Evolutionary conservation across 495 filamentous ascomycete species (phyloP).

Genomic region (Penicillium argentinense): DNA sequence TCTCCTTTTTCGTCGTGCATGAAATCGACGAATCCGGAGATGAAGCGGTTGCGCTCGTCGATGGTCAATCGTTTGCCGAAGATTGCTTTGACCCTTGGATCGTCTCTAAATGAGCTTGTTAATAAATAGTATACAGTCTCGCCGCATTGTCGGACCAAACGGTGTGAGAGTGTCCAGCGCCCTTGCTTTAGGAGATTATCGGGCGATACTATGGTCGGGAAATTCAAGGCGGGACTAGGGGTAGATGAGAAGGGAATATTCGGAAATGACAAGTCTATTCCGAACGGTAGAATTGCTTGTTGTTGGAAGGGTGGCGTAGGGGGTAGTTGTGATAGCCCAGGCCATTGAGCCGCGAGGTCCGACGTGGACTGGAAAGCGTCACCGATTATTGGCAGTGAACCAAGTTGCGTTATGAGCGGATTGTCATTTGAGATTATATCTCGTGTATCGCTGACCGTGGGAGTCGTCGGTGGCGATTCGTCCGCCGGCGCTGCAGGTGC

Average conservation of each 20-base stretch:
- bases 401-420: too few species aligned
- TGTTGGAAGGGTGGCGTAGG: slow-evolving; percentile 23
- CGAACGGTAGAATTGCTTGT: slow-evolving; percentile 21
- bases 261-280: slow-evolving; percentile 15
- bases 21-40: slow-evolving; percentile 19
- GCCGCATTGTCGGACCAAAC: slow-evolving; percentile 29
- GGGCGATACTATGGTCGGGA: slow-evolving; percentile 7
- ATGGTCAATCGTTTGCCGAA: slow-evolving; percentile 21
- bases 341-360: too few species aligned
- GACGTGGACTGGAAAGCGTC: slow-evolving; percentile 13
- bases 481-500: too few species aligned
- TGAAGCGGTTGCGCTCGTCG: slow-evolving; percentile 19
- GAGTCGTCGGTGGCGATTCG: too few species aligned
- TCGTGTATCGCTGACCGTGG: too few species aligned
- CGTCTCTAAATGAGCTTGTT: slow-evolving; percentile 10
- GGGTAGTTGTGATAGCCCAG: too few species aligned
- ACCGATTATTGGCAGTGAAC: too few species aligned
- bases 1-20: slow-evolving; percentile 20
- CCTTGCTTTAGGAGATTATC: slow-evolving; percentile 11
- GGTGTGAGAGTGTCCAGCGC: slow-evolving; percentile 27
- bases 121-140: slow-evolving; percentile 26
- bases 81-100: slow-evolving; percentile 14
- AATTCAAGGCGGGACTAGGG: too few species aligned
- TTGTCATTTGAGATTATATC: too few species aligned
- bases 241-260: slow-evolving; percentile 10